phyloP scores from a whole-genome alignment of 2,329 filamentous ascomycete species.

The Fusarium duplospermum region DNA sequence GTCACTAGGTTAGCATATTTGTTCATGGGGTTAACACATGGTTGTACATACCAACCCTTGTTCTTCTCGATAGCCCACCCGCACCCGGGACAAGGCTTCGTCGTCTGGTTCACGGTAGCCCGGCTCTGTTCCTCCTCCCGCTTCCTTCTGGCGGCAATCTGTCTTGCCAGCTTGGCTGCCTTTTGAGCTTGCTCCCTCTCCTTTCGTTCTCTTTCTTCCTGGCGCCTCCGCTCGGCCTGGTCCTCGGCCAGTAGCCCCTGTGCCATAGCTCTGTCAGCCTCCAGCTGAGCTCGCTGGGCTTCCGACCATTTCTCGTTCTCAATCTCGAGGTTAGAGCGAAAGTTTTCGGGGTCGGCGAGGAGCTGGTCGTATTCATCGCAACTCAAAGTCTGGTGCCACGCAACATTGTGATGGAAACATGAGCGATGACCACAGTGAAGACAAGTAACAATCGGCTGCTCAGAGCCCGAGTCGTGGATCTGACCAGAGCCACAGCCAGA shows the following conservation, averaged over 20 bases:
- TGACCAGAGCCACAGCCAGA: constrained; percentile 64
- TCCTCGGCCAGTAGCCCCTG: constrained; percentile 48
- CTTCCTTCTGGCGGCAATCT: constrained; percentile 45
- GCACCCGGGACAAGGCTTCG: constrained; percentile 55
- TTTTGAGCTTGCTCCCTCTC: constrained; percentile 41
- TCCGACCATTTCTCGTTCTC: constrained; percentile 51
- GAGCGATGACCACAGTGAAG: constrained; percentile 53
- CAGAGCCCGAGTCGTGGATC: constrained; percentile 56
- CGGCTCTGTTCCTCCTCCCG: constrained; percentile 51
- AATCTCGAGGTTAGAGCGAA: constrained; percentile 51
- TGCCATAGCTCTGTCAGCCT: constrained; percentile 54
- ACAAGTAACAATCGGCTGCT: constrained; percentile 57
- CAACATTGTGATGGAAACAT: constrained; percentile 56
- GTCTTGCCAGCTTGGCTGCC: constrained; percentile 43
- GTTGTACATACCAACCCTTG: constrained; percentile 54
- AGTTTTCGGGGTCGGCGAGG: constrained; percentile 52
- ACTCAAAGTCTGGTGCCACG: constrained; percentile 56
- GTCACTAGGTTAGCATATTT: constrained; percentile 36
- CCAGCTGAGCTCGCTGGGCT: constrained; percentile 60
- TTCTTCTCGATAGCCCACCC: constrained; percentile 54
- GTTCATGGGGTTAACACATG: not conserved
- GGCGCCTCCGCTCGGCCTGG: constrained; percentile 39
- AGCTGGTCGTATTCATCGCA: constrained; percentile 58
- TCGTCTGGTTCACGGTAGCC: constrained; percentile 44
- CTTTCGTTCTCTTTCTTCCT: constrained; percentile 37